Evolutionary conservation across 768 basidiomycete species (phyloP).

Genomic region (Tulasnella sp.): DNA sequence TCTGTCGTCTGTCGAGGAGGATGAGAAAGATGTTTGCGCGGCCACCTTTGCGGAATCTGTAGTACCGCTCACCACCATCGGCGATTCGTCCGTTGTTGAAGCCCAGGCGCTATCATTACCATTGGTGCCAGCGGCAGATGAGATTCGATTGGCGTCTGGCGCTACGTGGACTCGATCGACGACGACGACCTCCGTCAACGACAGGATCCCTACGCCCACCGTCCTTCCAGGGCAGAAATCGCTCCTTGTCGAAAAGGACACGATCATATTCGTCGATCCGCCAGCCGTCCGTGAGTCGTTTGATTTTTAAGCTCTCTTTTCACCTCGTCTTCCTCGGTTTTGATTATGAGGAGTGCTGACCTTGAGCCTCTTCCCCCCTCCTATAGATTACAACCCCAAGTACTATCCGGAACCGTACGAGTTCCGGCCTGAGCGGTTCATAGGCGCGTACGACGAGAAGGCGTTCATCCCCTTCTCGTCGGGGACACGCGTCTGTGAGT

Average conservation of each 20-base stretch:
- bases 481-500: constrained; percentile 9
- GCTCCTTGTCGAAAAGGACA: constrained; percentile 8
- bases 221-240: background rate
- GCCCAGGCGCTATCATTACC: too few relatives aligned
- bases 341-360: background rate
- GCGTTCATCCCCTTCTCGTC: constrained; percentile 13
- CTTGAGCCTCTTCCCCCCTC: background rate
- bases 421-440: constrained; percentile 13
- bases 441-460: background rate
- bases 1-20: background rate
- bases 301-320: too few relatives aligned
- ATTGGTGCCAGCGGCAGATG: too few relatives aligned
- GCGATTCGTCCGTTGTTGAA: too few relatives aligned
- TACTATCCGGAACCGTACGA: constrained; percentile 15
- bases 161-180: background rate
- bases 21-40: background rate
- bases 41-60: background rate
- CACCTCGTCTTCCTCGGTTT: too few relatives aligned
- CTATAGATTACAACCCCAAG: constrained; percentile 12
- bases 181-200: background rate
- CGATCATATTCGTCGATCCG: constrained; percentile 1
- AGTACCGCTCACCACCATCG: too few relatives aligned
- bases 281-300: constrained; percentile 14
- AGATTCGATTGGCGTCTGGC: too few relatives aligned
- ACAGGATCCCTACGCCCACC: background rate